Evolutionary conservation across 805 yeast species (phyloP).

Genomic region (Teunomyces tritomae): DNA sequence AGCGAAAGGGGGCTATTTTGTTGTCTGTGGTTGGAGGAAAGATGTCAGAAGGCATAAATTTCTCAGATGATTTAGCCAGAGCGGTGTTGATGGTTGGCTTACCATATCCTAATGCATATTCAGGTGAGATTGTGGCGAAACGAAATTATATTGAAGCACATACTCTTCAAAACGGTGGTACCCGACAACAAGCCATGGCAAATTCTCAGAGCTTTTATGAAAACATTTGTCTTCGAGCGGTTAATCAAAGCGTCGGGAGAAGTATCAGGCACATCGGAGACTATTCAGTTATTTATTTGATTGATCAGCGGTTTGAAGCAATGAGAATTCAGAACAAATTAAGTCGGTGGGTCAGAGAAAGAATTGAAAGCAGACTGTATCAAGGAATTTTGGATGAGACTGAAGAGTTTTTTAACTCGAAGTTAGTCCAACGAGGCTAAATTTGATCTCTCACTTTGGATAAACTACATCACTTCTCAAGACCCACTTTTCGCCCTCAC

Average conservation of each 20-base stretch:
- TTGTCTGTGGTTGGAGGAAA: constrained; percentile 91
- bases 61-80: constrained; percentile 82
- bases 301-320: constrained; percentile 61
- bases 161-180: constrained; percentile 48
- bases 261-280: constrained; percentile 83
- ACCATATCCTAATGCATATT: constrained; percentile 82
- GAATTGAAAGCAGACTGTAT: constrained; percentile 12
- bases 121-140: constrained; percentile 79
- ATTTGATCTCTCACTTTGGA: constrained; percentile 1
- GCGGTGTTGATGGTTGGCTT: constrained; percentile 84
- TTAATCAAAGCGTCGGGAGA: constrained; percentile 90
- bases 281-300: constrained; percentile 68
- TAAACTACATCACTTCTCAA: constrained; percentile 55
- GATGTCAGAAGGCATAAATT: constrained; percentile 90
- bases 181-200: constrained; percentile 42
- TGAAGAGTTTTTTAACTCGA: constrained; percentile 25
- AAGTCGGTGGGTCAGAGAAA: constrained; percentile 67
- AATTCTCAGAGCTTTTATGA: constrained; percentile 65
- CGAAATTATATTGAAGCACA: constrained; percentile 58
- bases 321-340: constrained; percentile 53
- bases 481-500: constrained; percentile 58
- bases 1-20: constrained; percentile 57
- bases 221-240: constrained; percentile 84
- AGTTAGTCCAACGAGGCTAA: constrained; percentile 8
- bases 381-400: constrained; percentile 19